These are phyloP conservation scores for Epichloe gansuensis DNA, from an alignment of 2,329 filamentous ascomycete genomes.

Conservation along the genomic window DNA sequence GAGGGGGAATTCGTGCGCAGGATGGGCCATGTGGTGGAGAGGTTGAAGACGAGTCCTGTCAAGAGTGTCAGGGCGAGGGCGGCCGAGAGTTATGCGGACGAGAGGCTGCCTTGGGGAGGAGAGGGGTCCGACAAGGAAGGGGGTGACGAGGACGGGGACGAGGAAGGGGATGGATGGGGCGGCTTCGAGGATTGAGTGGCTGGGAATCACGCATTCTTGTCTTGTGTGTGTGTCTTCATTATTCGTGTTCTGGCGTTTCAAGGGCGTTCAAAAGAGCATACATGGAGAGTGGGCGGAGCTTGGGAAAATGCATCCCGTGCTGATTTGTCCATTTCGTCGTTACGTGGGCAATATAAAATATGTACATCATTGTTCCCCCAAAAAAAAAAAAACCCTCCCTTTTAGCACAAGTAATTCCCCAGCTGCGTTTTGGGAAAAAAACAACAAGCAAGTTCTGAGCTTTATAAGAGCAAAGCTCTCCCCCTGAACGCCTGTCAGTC, in stretches of 20 bases:
- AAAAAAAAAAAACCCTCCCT: not conserved
- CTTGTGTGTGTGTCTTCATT: not conserved
- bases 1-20: slow-evolving; percentile 36
- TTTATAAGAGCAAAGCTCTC: too few relatives aligned
- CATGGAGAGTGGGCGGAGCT: not conserved
- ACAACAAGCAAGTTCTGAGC: too few relatives aligned
- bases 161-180: slow-evolving; percentile 44
- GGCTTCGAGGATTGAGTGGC: slow-evolving; percentile 55
- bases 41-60: slow-evolving; percentile 45
- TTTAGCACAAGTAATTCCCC: not conserved
- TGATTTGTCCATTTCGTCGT: not conserved
- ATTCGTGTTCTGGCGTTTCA: not conserved
- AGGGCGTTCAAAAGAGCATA: not conserved
- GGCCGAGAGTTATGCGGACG: slow-evolving; percentile 59
- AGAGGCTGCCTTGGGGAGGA: slow-evolving; percentile 51
- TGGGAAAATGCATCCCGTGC: not conserved
- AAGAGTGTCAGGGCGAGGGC: slow-evolving; percentile 63
- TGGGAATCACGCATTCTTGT: too few relatives aligned
- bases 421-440: too few relatives aligned
- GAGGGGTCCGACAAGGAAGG: slow-evolving; percentile 28
- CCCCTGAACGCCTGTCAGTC: too few relatives aligned
- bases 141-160: slow-evolving; percentile 20
- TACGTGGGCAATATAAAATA: not conserved
- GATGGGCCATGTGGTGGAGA: slow-evolving; percentile 43
- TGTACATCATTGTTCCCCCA: not conserved